A percentile compares a stretch with the other conserved stretches of the same genome.
Conservation (phyloP, 345 rosid species). For the Toxicodendron radicans region DNA sequence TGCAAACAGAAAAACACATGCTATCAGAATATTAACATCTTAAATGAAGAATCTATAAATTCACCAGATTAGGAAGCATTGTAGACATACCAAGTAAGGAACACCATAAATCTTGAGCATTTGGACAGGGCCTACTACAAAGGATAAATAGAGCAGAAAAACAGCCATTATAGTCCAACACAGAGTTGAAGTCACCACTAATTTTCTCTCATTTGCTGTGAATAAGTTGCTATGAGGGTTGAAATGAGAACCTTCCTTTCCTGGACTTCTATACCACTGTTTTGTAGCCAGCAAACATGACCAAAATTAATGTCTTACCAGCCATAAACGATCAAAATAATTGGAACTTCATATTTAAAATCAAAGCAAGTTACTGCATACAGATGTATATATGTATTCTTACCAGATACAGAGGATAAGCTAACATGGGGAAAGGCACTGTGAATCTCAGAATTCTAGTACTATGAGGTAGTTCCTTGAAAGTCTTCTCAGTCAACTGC, state of each 20-base stretch:
- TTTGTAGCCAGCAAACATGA: not conserved
- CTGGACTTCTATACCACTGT: constrained; percentile 92
- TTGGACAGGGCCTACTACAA: constrained; percentile 39
- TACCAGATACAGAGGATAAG: constrained; percentile 72
- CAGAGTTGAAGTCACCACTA: constrained; percentile 63
- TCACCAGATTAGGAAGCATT: not conserved
- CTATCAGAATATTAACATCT: not conserved
- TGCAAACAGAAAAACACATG: constrained; percentile 13
- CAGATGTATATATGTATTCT: not conserved
- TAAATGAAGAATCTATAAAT: not conserved
- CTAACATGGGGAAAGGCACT: constrained; percentile 63
- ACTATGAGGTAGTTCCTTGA: constrained; percentile 37
- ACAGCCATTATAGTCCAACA: constrained; percentile 65
- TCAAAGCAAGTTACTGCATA: too few species aligned
- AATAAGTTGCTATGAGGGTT: constrained; percentile 75
- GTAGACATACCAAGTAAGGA: constrained; percentile 58
- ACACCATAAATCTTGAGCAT: constrained; percentile 68
- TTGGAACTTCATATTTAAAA: not conserved
- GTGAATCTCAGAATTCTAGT: constrained; percentile 57
- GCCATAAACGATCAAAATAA: constrained; percentile 1
- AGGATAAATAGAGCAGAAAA: constrained; percentile 40
- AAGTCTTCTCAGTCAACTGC: constrained; percentile 64
- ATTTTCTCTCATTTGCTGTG: constrained; percentile 61
- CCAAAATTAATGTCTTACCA: not conserved
- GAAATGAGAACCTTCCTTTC: constrained; percentile 92